Evolutionary conservation across 352 stramenopile species (phyloP).

Genomic region (Phytophthora tentaculata): DNA sequence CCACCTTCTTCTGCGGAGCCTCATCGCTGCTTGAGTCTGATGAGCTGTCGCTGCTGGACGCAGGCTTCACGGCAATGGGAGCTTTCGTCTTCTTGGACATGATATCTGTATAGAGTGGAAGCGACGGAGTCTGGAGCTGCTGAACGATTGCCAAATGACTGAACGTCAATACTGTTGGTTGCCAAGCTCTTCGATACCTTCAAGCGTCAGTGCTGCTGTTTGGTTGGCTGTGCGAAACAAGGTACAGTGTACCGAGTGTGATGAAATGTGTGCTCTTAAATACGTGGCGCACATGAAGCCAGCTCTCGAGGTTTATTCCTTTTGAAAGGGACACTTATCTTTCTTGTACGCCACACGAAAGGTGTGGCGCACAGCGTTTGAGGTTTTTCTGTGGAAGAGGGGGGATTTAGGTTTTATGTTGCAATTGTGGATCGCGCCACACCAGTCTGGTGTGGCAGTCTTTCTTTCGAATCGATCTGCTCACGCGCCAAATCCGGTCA

Average conservation of each 20-base stretch:
- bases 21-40: constrained; percentile 68
- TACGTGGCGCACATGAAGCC: constrained; percentile 10
- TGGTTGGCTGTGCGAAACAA: constrained; percentile 30
- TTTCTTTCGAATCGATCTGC: constrained; percentile 39
- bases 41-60: constrained; percentile 51
- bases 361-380: constrained; percentile 40
- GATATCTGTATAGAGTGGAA: constrained; percentile 7
- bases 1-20: constrained; percentile 56
- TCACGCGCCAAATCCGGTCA: constrained; percentile 17
- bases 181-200: constrained; percentile 40
- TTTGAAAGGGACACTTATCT: neutral
- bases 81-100: constrained; percentile 66
- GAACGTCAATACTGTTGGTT: constrained; percentile 27
- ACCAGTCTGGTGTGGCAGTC: constrained; percentile 32
- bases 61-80: constrained; percentile 43
- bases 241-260: constrained; percentile 20
- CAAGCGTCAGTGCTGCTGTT: constrained; percentile 35
- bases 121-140: constrained; percentile 4
- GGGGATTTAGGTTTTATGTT: constrained; percentile 43
- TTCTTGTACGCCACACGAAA: constrained; percentile 20
- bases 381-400: constrained; percentile 26
- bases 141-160: constrained; percentile 47
- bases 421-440: constrained; percentile 36
- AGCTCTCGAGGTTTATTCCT: constrained; percentile 2
- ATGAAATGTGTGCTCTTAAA: neutral